Percentiles rank a stretch among this genome's conserved stretches.
These are phyloP conservation scores for Xylaria venustula DNA, from an alignment of 495 filamentous ascomycete species.

Conservation along the genomic window DNA sequence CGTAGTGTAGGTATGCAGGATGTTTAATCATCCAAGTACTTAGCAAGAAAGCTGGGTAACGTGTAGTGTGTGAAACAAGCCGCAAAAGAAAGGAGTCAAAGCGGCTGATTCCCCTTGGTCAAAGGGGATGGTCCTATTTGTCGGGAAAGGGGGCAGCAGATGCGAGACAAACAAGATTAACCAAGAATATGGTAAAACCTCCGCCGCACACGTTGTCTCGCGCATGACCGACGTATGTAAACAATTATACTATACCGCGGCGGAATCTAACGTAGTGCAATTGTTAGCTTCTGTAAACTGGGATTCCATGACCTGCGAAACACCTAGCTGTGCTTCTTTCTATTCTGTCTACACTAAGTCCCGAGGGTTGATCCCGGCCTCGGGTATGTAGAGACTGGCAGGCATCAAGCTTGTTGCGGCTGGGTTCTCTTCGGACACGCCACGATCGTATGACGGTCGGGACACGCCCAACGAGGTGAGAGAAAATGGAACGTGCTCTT, in stretches of 20 bases:
- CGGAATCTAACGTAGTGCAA: no score
- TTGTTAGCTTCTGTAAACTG: neutral
- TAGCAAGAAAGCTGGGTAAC: neutral
- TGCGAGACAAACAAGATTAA: neutral
- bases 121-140: neutral
- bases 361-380: neutral
- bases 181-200: neutral
- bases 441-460: constrained; percentile 9
- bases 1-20: neutral
- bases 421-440: constrained; percentile 1
- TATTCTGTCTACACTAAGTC: neutral
- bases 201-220: neutral
- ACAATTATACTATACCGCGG: constrained; percentile 4
- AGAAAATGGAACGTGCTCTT: neutral
- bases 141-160: neutral
- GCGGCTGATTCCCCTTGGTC: neutral
- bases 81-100: neutral
- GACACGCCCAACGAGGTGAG: neutral
- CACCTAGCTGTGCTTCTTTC: neutral
- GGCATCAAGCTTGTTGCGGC: constrained; percentile 9
- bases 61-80: neutral
- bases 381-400: neutral
- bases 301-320: neutral
- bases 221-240: neutral
- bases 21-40: neutral